Base-by-base conservation (phyloP, 1,139 yeast species). In the Pichia sp. region DNA sequence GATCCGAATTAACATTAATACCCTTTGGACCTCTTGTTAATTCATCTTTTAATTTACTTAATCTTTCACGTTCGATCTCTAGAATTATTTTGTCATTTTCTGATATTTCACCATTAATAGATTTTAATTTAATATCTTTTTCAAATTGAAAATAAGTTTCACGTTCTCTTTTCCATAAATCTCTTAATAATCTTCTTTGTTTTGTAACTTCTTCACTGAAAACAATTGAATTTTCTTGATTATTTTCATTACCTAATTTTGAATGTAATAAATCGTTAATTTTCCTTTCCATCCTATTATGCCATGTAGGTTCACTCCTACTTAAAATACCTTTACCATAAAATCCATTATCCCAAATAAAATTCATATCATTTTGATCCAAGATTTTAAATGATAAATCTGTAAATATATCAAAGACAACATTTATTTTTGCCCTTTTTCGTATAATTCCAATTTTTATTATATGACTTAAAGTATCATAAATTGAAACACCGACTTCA, bases 271-370 rank as follows among this genome's bases (percentile, higher is more conserved):
- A 31, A n/a, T 22, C 27, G 27, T 42, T 37, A 4, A 71, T 64
- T 42, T 83, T 69, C 41, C 84, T 67, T 29, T 73, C 67, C 1
- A 87, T 80, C 45, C 97, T 73, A 12, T 70, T 70, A 39, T 62
- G 65, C 97, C 97, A 92, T 0, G 96, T 80, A 0, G 98, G 96
- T 57, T 92, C 97, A 48, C 95, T 84, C 53, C 99, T 70, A 31
- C 96, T 85, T 41, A 89, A 67, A 4, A 78, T 74, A 3, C 98
- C 99, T 57, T 92, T 92, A 9, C 99, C 99, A 59, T 87, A 94
- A 60, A 89, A 92, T 0, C 99, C 99, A 57, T 75, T 75, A 29
- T 73, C 66, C 97, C 98, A 92, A 8, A 92, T 67, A 29, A 63
- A 62, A n/a, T 60, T 56, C 77, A 82, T 82, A 35, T 73, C 78